Percentiles rank a stretch among this genome's conserved stretches.
Conservation (phyloP, 2,329 filamentous ascomycete genomes). For the Cladosporium oxysporum region DNA sequence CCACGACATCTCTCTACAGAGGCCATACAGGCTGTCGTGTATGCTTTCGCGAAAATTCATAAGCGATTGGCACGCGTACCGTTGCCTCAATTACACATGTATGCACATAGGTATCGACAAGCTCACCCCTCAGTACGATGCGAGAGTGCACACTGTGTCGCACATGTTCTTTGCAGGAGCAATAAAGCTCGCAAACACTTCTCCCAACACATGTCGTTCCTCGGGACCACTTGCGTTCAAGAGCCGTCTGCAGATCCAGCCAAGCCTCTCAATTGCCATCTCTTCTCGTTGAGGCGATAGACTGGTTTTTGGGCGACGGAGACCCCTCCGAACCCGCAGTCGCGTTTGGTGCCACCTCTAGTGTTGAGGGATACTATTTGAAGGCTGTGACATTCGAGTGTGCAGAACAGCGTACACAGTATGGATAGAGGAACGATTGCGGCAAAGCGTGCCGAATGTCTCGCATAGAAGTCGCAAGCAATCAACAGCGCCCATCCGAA, state of each 20-base stretch:
- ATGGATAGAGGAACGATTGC: not conserved
- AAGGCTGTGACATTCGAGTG: not conserved
- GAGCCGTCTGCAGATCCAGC: not conserved
- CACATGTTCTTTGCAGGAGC: not conserved
- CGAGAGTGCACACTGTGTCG: not conserved
- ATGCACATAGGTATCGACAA: not conserved
- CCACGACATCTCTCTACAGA: too few relatives aligned
- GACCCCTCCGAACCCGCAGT: not conserved
- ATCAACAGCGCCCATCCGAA: not conserved
- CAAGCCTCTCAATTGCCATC: conserved; percentile 8
- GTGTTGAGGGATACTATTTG: not conserved
- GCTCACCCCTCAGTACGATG: not conserved
- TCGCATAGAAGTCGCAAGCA: not conserved
- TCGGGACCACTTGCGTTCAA: conserved; percentile 5
- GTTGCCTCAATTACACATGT: not conserved
- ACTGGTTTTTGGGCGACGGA: not conserved
- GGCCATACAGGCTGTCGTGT: too few relatives aligned
- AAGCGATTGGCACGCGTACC: too few relatives aligned
- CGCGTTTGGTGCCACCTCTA: not conserved
- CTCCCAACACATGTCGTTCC: not conserved
- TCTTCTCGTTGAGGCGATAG: conserved; percentile 5
- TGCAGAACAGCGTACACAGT: not conserved
- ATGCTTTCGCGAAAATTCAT: too few relatives aligned
- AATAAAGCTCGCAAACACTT: not conserved
- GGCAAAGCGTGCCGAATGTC: not conserved